Percentiles rank a stretch among this genome's conserved stretches.
phyloP scores from a whole-genome alignment of 1,139 yeast species.

The Geotrichum aggregatum region DNA sequence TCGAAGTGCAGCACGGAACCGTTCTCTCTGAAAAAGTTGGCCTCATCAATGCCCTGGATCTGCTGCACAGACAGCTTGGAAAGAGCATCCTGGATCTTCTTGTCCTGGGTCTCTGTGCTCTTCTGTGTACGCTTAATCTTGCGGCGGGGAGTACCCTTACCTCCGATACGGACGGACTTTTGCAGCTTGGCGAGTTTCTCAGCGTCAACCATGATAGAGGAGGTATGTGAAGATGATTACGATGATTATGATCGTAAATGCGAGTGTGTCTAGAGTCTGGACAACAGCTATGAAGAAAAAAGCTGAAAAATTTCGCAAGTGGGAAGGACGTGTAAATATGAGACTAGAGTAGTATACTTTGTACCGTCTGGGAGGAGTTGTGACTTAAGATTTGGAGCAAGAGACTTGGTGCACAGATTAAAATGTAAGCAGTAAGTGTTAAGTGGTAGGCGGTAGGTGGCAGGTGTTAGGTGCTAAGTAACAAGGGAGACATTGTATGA shows the following conservation, averaged over 20 bases:
- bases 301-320: background rate
- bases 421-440: too few relatives aligned
- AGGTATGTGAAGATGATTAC: background rate
- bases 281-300: background rate
- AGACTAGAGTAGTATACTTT: too few relatives aligned
- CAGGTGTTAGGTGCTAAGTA: too few relatives aligned
- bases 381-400: too few relatives aligned
- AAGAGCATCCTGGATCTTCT: constrained; percentile 85
- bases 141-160: constrained; percentile 50
- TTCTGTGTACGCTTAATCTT: constrained; percentile 76
- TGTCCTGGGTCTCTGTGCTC: constrained; percentile 73
- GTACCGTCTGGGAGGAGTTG: too few relatives aligned
- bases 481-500: too few relatives aligned
- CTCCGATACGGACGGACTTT: constrained; percentile 44
- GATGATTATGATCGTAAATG: too few relatives aligned
- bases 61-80: constrained; percentile 87
- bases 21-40: constrained; percentile 95
- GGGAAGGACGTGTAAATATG: background rate
- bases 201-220: constrained; percentile 31
- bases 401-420: too few relatives aligned
- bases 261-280: background rate
- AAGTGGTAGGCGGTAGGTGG: too few relatives aligned
- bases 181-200: constrained; percentile 41
- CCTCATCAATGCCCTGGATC: constrained; percentile 88
- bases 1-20: constrained; percentile 94